Evolutionary conservation across 2,329 filamentous ascomycete species (phyloP).

Genomic region (Claviceps africana): DNA sequence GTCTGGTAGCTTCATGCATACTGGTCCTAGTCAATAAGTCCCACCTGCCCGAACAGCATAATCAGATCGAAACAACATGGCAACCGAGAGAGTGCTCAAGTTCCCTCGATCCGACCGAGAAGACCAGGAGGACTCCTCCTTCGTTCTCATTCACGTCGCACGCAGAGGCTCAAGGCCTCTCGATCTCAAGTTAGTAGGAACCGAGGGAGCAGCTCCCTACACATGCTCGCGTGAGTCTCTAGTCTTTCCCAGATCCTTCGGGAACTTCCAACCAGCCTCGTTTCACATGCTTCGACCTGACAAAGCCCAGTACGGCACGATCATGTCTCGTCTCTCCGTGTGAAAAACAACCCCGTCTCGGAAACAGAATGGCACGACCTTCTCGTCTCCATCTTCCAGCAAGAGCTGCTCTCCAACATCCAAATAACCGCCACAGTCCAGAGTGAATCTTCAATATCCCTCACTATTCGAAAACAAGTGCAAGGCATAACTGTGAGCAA

Average conservation of each 20-base stretch:
- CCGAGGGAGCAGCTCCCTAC: slow-evolving; percentile 51
- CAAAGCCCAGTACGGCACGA: slow-evolving; percentile 38
- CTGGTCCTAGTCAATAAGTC: background rate
- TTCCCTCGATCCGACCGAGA: slow-evolving; percentile 41
- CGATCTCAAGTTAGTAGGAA: slow-evolving; percentile 53
- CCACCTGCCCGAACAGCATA: background rate
- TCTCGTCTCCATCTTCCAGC: slow-evolving; percentile 41
- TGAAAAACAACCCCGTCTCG: slow-evolving; percentile 38
- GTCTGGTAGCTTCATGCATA: background rate
- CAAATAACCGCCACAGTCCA: slow-evolving; percentile 46
- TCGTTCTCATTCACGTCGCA: slow-evolving; percentile 47
- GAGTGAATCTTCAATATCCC: slow-evolving; percentile 35
- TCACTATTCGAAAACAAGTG: slow-evolving; percentile 52
- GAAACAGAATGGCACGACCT: slow-evolving; percentile 54
- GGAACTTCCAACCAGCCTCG: background rate
- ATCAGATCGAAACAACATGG: slow-evolving; percentile 10
- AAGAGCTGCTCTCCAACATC: slow-evolving; percentile 36
- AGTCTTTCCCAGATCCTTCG: slow-evolving; percentile 14
- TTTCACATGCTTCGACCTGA: background rate
- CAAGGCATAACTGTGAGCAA: slow-evolving; percentile 51
- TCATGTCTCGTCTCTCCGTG: slow-evolving; percentile 36
- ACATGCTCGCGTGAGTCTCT: slow-evolving; percentile 36
- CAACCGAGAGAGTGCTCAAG: slow-evolving; percentile 32
- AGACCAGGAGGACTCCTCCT: slow-evolving; percentile 34
- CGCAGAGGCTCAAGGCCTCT: slow-evolving; percentile 36